phyloP scores from a whole-genome alignment of 371 early-diverging fungal genomes.

The Lichtheimia ornata region DNA sequence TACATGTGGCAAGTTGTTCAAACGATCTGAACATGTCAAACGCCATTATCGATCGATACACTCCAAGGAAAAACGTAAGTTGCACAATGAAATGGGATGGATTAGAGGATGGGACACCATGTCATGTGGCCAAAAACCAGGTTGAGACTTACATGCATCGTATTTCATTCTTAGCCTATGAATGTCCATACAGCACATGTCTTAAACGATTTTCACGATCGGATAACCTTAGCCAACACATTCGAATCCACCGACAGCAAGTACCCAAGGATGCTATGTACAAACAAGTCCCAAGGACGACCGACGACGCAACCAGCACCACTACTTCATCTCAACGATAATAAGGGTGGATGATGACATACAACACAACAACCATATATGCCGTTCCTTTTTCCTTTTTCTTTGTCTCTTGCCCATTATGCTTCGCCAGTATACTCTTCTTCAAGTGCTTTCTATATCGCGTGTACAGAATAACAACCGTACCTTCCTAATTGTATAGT shows the following conservation, averaged over 20 bases:
- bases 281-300: no score
- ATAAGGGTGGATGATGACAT: no score
- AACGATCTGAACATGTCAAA: slow-evolving; percentile 81
- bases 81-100: slow-evolving; percentile 24
- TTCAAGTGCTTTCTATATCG: no score
- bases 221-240: slow-evolving; percentile 80
- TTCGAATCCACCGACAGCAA: slow-evolving; percentile 59
- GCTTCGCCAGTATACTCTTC: no score
- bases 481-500: no score
- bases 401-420: no score
- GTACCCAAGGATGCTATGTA: background rate
- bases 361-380: no score
- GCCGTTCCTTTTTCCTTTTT: no score
- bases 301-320: no score
- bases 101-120: slow-evolving; percentile 1
- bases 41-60: slow-evolving; percentile 65
- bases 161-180: slow-evolving; percentile 30
- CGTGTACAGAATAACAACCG: no score
- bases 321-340: no score
- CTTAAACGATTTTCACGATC: slow-evolving; percentile 70
- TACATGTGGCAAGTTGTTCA: slow-evolving; percentile 75
- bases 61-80: slow-evolving; percentile 32
- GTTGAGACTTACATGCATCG: background rate
- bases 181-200: slow-evolving; percentile 58
- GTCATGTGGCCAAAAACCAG: background rate